Base-by-base conservation (phyloP, 768 basidiomycete genomes). In the Suillus cothurnatus region DNA sequence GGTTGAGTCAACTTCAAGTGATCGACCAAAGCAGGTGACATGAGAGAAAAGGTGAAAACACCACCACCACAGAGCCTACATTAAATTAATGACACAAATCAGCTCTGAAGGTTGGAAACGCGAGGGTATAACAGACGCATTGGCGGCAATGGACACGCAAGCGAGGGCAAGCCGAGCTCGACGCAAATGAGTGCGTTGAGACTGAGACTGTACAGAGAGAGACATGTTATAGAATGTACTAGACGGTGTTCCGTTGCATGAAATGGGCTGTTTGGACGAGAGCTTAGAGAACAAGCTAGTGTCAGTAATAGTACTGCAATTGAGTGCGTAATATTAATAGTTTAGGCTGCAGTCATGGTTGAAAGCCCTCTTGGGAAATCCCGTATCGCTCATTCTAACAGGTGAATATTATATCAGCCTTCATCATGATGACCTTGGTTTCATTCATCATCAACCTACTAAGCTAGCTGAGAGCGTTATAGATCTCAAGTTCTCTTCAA, bases 1-100 rank as follows among this genome's bases (percentile, higher is more conserved):
- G 90, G 86, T 72, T 94, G 92, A 14, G 84, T 84, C 61, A 94
- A 79, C 71, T 87, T 87, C 70, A 87, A 78, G 68, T 84, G 84
- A 23, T 80, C 72, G 5, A 84, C 85, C 64, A 93, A 73, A 1
- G 82, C 79, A 8, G 92, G 88, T 1, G 92, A 86, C 47, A 93
- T 77, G 6, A 94, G 80, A 23, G 93, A 91, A 71, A 94, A 93
- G 55, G 85, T 88, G 78, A 92, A 92, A 65, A 94, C 84, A 38
- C 88, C 90, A n/a, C 91, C 92, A 0, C 90, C 90, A 67, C 83
- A 88, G 66, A 93, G 75, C n/a, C 92, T 93, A 64, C 34, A 34
- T 34, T 34, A 11, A 34, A 34, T 34, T 36, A 61, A 43, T 32
- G 19, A 19, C 23, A 36, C n/a, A 41, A 31, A 38, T 21, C 32